These are phyloP conservation scores for Lactarius sp. DNA, from an alignment of 768 basidiomycete species.

Conservation along the genomic window DNA sequence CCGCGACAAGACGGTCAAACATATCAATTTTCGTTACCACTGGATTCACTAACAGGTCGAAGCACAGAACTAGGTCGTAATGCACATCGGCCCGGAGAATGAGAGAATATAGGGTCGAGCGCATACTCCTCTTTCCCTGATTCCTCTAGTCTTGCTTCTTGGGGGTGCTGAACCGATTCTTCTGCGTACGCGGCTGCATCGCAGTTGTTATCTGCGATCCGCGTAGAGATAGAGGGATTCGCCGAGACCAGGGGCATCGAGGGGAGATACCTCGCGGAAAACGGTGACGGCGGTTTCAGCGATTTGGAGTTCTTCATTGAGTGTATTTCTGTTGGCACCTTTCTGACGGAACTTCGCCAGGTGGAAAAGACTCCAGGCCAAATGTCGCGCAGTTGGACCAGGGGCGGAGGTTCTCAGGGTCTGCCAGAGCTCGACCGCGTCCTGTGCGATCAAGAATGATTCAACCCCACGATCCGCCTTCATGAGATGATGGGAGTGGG, in stretches of 20 bases:
- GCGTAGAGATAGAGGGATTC: conserved; percentile 9
- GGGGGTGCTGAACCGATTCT: conserved; percentile 15
- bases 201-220: conserved; percentile 6
- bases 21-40: too few species aligned
- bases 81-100: too few species aligned
- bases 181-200: conserved; percentile 16
- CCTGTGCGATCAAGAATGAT: neutral
- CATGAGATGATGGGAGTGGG: conserved; percentile 8
- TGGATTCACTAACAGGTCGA: too few species aligned
- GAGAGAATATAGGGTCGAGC: conserved; percentile 11
- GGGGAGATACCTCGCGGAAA: conserved; percentile 9
- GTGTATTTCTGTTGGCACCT: neutral
- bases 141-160: neutral
- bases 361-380: conserved; percentile 6
- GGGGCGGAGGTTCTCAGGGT: neutral
- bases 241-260: conserved; percentile 11
- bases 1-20: too few species aligned
- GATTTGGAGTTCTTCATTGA: conserved; percentile 1
- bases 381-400: neutral
- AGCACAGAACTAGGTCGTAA: too few species aligned
- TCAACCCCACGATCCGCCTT: conserved; percentile 7
- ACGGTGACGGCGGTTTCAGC: neutral
- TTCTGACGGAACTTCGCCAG: conserved; percentile 8
- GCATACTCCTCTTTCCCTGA: conserved; percentile 1
- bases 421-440: conserved; percentile 12